A percentile compares a stretch with the other conserved stretches of the same genome.
phyloP scores from a whole-genome alignment of 1,284 basidiomycete species.

The Cryptococcus sp. region DNA sequence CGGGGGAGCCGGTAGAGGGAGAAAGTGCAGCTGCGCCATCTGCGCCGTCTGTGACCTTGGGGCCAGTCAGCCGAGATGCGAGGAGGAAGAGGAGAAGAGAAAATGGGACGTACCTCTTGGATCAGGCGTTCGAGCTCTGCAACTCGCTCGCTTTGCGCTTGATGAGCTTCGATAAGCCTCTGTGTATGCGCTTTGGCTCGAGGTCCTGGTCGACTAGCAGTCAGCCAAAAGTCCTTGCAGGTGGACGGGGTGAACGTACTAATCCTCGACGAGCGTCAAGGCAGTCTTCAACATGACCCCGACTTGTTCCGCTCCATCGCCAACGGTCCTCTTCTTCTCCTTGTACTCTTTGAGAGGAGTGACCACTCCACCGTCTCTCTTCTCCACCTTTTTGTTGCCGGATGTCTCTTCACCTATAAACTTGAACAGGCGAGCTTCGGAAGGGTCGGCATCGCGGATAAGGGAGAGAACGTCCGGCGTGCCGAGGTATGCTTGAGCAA shows the following conservation, averaged over 20 bases:
- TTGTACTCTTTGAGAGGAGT: conserved; percentile 34
- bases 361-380: conserved; percentile 32
- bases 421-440: conserved; percentile 39
- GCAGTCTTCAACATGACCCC: conserved; percentile 35
- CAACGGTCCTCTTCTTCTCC: conserved; percentile 1
- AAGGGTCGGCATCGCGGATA: conserved; percentile 39
- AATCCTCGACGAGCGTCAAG: conserved; percentile 40
- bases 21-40: background rate
- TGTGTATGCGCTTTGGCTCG: conserved; percentile 34
- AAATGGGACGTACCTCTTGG: conserved; percentile 21
- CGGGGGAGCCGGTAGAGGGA: background rate
- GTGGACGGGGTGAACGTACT: conserved; percentile 21
- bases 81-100: background rate
- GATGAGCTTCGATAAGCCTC: conserved; percentile 27
- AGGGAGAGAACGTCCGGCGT: conserved; percentile 24
- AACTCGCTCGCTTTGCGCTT: conserved; percentile 26
- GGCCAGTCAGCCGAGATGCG: background rate
- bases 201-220: conserved; percentile 36
- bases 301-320: conserved; percentile 23
- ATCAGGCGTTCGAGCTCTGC: conserved; percentile 35
- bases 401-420: conserved; percentile 32
- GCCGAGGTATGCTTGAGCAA: conserved; percentile 34
- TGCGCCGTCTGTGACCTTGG: too few relatives aligned
- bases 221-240: too few relatives aligned
- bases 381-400: conserved; percentile 32